These are phyloP conservation scores for Ocimum tenuiflorum DNA, from an alignment of 257 asterid species.

Conservation along the genomic window DNA sequence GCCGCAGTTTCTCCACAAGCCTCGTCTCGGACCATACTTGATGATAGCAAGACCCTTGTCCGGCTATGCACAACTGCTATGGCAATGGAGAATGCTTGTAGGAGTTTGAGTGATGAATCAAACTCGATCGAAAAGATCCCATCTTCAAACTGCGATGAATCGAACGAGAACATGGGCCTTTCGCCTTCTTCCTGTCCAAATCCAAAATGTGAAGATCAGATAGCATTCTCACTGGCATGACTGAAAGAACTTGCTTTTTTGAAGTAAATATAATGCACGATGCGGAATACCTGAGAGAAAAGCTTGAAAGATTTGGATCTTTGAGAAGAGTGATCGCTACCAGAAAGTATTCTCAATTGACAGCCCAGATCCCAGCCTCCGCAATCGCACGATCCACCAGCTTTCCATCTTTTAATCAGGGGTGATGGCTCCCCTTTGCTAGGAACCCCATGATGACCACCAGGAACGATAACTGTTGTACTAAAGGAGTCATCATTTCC, in stretches of 20 bases:
- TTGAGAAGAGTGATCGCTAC: conserved; percentile 11
- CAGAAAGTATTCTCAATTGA: conserved; percentile 37
- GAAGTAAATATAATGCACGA: neutral
- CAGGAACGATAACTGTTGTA: conserved; percentile 57
- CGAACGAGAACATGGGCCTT: conserved; percentile 31
- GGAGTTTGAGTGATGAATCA: conserved; percentile 42
- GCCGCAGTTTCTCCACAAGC: conserved; percentile 20
- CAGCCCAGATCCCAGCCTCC: conserved; percentile 95
- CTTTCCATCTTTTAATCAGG: conserved; percentile 60
- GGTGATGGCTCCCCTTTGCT: conserved; percentile 70
- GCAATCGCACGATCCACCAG: conserved; percentile 77
- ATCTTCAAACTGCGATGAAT: conserved; percentile 42
- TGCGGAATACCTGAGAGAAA: conserved; percentile 44
- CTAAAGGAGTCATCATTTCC: conserved; percentile 18
- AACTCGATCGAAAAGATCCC: conserved; percentile 62
- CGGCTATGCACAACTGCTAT: conserved; percentile 40
- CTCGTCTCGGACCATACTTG: conserved; percentile 15
- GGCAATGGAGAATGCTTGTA: conserved; percentile 65
- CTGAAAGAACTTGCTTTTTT: neutral
- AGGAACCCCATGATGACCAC: conserved; percentile 70
- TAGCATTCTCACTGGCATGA: neutral
- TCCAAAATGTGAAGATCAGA: neutral
- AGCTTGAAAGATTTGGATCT: conserved; percentile 38
- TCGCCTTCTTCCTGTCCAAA: conserved; percentile 39
- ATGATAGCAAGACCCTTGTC: conserved; percentile 24